A percentile compares a stretch with the other conserved stretches of the same genome.
phyloP scores from a whole-genome alignment of 2,329 filamentous ascomycete genomes.

The Colletotrichum noveboracense region DNA sequence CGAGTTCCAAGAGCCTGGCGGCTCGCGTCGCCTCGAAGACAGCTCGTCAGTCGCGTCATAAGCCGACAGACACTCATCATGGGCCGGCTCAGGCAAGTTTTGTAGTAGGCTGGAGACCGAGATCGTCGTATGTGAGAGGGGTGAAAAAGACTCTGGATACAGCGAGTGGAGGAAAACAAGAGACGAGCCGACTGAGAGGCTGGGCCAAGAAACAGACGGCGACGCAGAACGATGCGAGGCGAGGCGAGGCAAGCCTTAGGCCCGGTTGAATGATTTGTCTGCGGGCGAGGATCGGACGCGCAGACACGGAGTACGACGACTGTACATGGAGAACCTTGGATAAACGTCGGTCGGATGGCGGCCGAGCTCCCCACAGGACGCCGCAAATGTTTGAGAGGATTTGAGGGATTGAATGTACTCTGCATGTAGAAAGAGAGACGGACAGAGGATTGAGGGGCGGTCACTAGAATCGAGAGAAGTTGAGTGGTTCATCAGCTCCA shows the following conservation, averaged over 20 bases:
- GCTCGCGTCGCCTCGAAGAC: neutral
- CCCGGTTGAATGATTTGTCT: neutral
- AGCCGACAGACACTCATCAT: neutral
- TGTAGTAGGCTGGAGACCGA: neutral
- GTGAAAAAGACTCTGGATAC: neutral
- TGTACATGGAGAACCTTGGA: neutral
- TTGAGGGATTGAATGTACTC: neutral
- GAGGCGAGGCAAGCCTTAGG: neutral
- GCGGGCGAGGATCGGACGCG: neutral
- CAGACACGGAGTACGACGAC: neutral
- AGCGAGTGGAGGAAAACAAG: neutral
- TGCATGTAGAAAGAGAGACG: neutral
- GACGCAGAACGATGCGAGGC: neutral
- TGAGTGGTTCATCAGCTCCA: neutral
- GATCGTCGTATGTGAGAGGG: neutral
- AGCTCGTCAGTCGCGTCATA: neutral
- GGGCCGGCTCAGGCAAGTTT: neutral
- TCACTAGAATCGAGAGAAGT: neutral
- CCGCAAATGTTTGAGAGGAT: neutral
- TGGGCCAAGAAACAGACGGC: neutral
- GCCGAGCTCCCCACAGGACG: conserved; percentile 4
- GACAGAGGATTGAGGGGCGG: neutral
- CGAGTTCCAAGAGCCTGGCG: neutral
- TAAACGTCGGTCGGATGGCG: conserved; percentile 1
- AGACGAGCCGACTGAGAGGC: neutral